Percentiles rank a stretch among this genome's conserved stretches.
These are phyloP conservation scores for Bodo saltans DNA, from an alignment of 78 protist species.

Conservation along the genomic window DNA sequence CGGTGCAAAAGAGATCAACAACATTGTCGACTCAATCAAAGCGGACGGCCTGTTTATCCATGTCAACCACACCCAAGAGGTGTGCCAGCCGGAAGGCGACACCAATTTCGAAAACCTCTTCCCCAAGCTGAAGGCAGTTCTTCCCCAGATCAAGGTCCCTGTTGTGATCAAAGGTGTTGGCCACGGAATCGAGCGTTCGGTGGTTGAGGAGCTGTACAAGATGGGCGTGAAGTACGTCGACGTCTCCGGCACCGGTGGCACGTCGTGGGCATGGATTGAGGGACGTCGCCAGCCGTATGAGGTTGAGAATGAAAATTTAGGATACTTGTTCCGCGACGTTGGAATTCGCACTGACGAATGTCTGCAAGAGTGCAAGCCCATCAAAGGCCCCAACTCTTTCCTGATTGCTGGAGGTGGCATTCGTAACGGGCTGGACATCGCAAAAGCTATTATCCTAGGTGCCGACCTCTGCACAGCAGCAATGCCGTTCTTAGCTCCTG, in stretches of 20 bases:
- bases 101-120: background rate
- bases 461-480: background rate
- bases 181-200: conserved; percentile 16
- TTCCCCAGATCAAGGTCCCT: background rate
- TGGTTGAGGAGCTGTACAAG: background rate
- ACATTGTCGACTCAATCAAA: background rate
- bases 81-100: conserved; percentile 18
- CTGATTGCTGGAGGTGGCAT: conserved; percentile 9
- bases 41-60: conserved; percentile 32
- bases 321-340: conserved; percentile 13
- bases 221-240: conserved; percentile 6
- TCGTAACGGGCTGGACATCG: conserved; percentile 3
- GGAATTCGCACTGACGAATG: conserved; percentile 1
- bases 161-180: conserved; percentile 17
- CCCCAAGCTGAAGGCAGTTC: background rate
- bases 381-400: background rate
- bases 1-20: background rate
- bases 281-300: background rate
- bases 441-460: conserved; percentile 11
- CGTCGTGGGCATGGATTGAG: conserved; percentile 21
- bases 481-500: conserved; percentile 5
- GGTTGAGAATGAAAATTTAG: background rate
- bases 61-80: conserved; percentile 12
- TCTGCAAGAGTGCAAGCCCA: background rate
- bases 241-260: conserved; percentile 1